Evolutionary conservation across 139 green algal genomes (phyloP).

Genomic region (Chlorella sp.): DNA sequence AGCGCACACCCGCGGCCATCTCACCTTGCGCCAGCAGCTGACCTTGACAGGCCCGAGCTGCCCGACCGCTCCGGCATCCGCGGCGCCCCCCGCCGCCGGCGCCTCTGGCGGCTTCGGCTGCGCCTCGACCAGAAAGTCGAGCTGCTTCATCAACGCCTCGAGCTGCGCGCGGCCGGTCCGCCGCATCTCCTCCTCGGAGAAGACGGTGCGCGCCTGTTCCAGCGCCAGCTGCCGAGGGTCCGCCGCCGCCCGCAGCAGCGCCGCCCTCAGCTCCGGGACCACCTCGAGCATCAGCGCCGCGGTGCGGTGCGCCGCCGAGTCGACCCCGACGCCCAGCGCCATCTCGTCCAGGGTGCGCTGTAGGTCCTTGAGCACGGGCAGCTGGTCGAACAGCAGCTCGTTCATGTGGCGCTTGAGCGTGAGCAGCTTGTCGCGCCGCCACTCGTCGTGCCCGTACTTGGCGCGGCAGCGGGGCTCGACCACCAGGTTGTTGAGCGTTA

Average conservation of each 20-base stretch:
- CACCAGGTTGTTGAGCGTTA: constrained; percentile 78
- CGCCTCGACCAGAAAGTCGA: constrained; percentile 16
- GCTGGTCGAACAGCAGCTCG: constrained; percentile 83
- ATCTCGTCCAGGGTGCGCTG: constrained; percentile 72
- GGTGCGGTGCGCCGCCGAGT: background rate
- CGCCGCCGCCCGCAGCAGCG: background rate
- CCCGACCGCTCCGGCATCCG: background rate
- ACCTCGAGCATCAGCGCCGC: constrained; percentile 66
- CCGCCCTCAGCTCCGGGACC: constrained; percentile 17
- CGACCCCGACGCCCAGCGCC: constrained; percentile 34
- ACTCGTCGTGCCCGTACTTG: constrained; percentile 68
- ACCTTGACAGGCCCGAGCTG: background rate
- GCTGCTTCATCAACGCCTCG: constrained; percentile 37
- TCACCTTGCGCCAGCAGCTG: constrained; percentile 9
- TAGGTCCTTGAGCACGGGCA: constrained; percentile 64
- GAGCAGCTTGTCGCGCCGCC: constrained; percentile 54
- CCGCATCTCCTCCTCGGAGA: background rate
- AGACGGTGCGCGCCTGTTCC: background rate
- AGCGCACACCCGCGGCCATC: too few relatives aligned
- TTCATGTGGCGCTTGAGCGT: constrained; percentile 66
- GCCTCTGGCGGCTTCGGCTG: background rate
- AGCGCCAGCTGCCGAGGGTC: background rate
- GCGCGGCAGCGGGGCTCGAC: constrained; percentile 59
- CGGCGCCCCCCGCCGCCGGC: background rate
- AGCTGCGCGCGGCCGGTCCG: background rate